Evolutionary conservation across 176 grass and related monocot species (phyloP).

Genomic region (Chloris gayana): DNA sequence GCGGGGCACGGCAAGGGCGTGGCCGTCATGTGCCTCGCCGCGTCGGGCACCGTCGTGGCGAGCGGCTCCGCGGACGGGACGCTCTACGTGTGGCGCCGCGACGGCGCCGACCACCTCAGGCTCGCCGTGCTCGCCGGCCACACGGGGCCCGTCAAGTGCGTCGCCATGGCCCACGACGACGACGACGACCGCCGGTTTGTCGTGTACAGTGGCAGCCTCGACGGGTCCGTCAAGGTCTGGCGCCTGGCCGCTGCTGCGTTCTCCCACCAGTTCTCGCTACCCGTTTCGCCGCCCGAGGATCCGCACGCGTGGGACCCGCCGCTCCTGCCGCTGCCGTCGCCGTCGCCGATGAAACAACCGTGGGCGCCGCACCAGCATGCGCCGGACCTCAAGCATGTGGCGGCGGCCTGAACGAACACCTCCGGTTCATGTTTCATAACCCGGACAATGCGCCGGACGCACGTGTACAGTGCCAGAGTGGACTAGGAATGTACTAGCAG

Average conservation of each 20-base stretch:
- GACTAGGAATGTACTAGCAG: background rate
- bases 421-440: too few species aligned
- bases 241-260: too few species aligned
- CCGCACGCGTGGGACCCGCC: background rate
- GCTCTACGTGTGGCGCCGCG: conserved; percentile 62
- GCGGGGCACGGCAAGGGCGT: conserved; percentile 15
- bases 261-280: too few species aligned
- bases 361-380: background rate
- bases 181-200: conserved; percentile 39
- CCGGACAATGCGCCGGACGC: conserved; percentile 6
- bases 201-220: conserved; percentile 69
- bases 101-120: conserved; percentile 30
- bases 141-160: conserved; percentile 60
- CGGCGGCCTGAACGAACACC: conserved; percentile 38
- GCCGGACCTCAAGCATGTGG: conserved; percentile 9
- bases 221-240: conserved; percentile 69
- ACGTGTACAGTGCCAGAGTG: background rate
- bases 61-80: conserved; percentile 68
- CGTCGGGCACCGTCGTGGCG: conserved; percentile 45
- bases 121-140: conserved; percentile 49
- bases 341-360: background rate
- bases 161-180: conserved; percentile 50
- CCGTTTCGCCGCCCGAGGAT: too few species aligned
- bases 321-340: background rate
- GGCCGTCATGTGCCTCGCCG: conserved; percentile 68